Evolutionary conservation across 805 yeast species (phyloP).

Genomic region (Yarrowia sp.): DNA sequence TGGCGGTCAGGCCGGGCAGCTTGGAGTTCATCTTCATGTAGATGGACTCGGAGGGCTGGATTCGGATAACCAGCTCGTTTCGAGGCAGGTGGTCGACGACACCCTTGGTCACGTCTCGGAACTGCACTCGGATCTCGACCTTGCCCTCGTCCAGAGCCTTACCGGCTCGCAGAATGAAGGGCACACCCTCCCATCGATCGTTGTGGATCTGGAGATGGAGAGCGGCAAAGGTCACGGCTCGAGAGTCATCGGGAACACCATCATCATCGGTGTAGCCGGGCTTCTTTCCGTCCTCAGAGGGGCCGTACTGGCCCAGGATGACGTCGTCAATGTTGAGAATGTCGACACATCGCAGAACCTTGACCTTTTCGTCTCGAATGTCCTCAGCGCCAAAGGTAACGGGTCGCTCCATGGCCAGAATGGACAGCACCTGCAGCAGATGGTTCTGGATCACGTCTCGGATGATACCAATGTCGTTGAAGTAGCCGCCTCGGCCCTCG

Average conservation of each 20-base stretch:
- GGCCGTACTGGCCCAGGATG: constrained; percentile 85
- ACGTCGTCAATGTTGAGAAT: constrained; percentile 70
- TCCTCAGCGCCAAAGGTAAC: constrained; percentile 89
- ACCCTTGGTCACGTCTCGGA: constrained; percentile 83
- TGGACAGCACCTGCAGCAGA: constrained; percentile 86
- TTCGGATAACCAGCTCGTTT: constrained; percentile 90
- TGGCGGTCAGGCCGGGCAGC: constrained; percentile 87
- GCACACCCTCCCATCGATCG: constrained; percentile 99
- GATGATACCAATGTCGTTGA: constrained; percentile 91
- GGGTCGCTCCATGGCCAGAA: constrained; percentile 96
- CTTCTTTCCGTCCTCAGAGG: constrained; percentile 83
- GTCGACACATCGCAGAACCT: constrained; percentile 81
- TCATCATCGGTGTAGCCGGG: constrained; percentile 93
- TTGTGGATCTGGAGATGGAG: constrained; percentile 77
- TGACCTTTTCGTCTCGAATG: constrained; percentile 94
- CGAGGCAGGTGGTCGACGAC: constrained; percentile 81
- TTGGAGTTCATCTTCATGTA: constrained; percentile 92
- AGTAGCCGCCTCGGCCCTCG: constrained; percentile 98
- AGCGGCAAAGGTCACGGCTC: constrained; percentile 93
- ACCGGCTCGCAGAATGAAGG: constrained; percentile 94
- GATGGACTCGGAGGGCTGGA: constrained; percentile 95
- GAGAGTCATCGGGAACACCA: constrained; percentile 80
- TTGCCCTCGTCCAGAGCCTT: constrained; percentile 94
- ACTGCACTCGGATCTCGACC: constrained; percentile 94
- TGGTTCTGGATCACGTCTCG: constrained; percentile 99